Evolutionary conservation across 495 filamentous ascomycete genomes (phyloP).

Genomic region (Neurospora hispaniola): DNA sequence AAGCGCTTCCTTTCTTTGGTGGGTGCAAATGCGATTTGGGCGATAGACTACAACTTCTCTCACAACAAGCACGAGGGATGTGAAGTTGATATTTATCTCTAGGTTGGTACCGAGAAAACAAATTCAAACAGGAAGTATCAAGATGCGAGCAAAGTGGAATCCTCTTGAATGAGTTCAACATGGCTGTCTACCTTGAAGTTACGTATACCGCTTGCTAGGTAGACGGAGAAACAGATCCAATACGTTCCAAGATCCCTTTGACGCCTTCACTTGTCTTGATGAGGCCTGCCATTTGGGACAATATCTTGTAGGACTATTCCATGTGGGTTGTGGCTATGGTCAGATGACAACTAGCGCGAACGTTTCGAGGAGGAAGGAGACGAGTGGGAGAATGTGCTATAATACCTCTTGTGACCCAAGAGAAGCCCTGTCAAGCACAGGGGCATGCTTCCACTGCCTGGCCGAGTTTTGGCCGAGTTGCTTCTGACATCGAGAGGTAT

Average conservation of each 20-base stretch:
- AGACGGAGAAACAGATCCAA: not conserved
- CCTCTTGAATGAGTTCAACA: not conserved
- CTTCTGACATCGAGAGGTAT: too few species aligned
- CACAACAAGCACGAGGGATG: not conserved
- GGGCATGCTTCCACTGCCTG: not conserved
- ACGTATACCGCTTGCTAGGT: not conserved
- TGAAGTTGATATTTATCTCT: not conserved
- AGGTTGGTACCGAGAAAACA: not conserved
- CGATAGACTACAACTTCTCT: not conserved
- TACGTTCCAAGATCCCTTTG: not conserved
- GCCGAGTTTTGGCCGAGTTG: too few species aligned
- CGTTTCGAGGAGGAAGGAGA: fast-evolving
- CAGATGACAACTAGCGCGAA: not conserved
- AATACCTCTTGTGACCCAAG: too few species aligned
- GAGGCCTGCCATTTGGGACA: not conserved
- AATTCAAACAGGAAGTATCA: not conserved
- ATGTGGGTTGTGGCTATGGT: not conserved
- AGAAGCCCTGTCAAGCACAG: too few species aligned
- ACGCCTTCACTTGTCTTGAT: not conserved
- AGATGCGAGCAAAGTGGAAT: not conserved
- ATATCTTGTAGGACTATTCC: fast-evolving
- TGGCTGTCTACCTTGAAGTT: not conserved
- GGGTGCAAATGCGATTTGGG: not conserved
- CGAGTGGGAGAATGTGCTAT: not conserved
- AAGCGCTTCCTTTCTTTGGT: not conserved